Conservation (phyloP, 371 early-diverging fungal species). For the Mortierella sp. region DNA sequence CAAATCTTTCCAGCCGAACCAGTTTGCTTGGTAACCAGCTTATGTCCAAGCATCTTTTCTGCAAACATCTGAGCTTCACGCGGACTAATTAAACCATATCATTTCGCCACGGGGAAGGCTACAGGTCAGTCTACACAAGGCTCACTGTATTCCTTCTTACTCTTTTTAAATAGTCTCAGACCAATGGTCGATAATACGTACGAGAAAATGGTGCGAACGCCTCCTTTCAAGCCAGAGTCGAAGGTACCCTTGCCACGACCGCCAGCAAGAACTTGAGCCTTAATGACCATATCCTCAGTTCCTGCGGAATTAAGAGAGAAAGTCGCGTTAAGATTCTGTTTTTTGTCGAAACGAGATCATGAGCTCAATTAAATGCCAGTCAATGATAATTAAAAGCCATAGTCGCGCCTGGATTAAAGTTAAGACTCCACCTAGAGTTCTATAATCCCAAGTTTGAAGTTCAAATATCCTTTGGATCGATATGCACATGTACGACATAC, state of each 20-base stretch:
- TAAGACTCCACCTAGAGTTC: neutral
- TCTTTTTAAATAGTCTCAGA: slow-evolving; percentile 7
- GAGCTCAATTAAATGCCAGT: no score
- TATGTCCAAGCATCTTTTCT: slow-evolving; percentile 96
- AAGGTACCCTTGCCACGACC: slow-evolving; percentile 99
- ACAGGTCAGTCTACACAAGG: neutral
- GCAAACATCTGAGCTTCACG: slow-evolving; percentile 91
- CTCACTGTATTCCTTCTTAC: no score
- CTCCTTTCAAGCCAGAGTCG: slow-evolving; percentile 95
- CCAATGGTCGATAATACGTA: slow-evolving; percentile 61
- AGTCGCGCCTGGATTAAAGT: neutral
- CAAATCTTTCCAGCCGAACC: slow-evolving; percentile 96
- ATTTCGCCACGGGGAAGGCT: neutral
- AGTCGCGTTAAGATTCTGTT: no score
- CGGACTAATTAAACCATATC: slow-evolving; percentile 68
- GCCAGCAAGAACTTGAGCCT: slow-evolving; percentile 99
- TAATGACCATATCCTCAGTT: slow-evolving; percentile 93
- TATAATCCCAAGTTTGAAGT: neutral
- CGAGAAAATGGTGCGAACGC: slow-evolving; percentile 95
- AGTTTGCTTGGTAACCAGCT: slow-evolving; percentile 98
- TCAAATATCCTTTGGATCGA: no score
- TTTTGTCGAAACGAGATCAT: no score
- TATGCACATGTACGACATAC: slow-evolving; percentile 68
- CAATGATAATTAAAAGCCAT: no score
- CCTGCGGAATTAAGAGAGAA: slow-evolving; percentile 54